Base-by-base conservation (phyloP, 371 early-diverging fungal species). In the Mucor sp. region DNA sequence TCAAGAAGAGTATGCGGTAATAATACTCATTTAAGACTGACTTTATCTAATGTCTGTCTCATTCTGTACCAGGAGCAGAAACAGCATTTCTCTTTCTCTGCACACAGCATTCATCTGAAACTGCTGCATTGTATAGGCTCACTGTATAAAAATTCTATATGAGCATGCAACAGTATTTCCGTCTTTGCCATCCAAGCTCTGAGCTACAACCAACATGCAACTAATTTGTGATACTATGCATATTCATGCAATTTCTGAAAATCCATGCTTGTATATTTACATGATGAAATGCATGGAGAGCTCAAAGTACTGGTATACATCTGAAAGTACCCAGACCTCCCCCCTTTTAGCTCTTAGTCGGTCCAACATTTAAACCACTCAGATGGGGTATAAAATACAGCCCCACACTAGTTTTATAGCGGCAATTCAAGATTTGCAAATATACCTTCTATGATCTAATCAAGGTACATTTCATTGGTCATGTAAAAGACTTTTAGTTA, bases 361-460 rank as follows among this genome's bases (percentile, higher is more conserved):
- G 50, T 12, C 23, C 12, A 25, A 50, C 11, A 3, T 50, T 50
- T 50, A 50, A 23, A 12, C 50, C 8, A 25, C 25, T 25, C 4
- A 19, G n/a, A 44, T 19, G 14, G 50, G 50, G 50, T 50, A 50
- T 50, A 50, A 50, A n/a, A 7, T 7, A 7, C n/a, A 19, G 50
- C 50, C 50, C 50, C 50, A 50, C 44, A 44, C 19, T 44, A n/a
- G n/a, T 44, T 44, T n/a, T 44, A 44, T 50, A 50, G 50, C 50
- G 50, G 50, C 50, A 23, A 50, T 3, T 25, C 50, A 50, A 50
- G 5, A 23, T 50, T 50, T 50, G 12, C 2, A 50, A 50, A 50
- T 50, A 50, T 50, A 50, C 50, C 50, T 1, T 50, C 50, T 12
- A 50, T 50, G 50, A 50, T 50, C n/a, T 25, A 50, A 50, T 23